Base-by-base conservation (phyloP, 148 eudicot species). In the Chenopodium quinoa region DNA sequence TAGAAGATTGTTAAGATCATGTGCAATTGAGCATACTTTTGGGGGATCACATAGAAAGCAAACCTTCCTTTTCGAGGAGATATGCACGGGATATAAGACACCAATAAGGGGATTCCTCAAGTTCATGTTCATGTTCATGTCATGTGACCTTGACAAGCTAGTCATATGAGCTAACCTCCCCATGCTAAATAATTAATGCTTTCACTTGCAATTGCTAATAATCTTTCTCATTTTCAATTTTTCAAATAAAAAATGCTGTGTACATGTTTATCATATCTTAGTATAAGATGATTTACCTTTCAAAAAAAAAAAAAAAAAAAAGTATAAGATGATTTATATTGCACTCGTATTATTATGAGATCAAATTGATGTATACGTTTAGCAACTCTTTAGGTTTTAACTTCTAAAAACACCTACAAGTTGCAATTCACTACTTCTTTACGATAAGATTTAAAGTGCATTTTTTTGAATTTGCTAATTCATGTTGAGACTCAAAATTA, bases 1-100 rank as follows among this genome's bases (percentile, higher is more conserved):
- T 27, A 12, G 0, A 19, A 8, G 17, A 56, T 4, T 23, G 25
- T 29, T 0, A 67, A 67, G 19, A 4, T 67, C 71, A 67, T 67
- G 37, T 67, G 68, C 68, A 65, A 65, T 9, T 64, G 29, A 9
- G 71, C 71, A 13, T 29, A 67, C 71, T 67, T 67, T 67, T 67
- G 71, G 69, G 71, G 71, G 40, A 29, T 67, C 71, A 67, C 71
- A 29, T 27, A 29, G 10, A 67, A 67, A 67, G 71, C 31, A 67
- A 50, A 12, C 34, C 71, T 27, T 67, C 19, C 71, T 67, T 67
- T 29, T 27, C 16, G 20, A 27, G 71, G 71, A 67, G 71, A 37
- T 14, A 29, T 14, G 3, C 71, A 67, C 71, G 71, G 37, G 71
- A 67, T 67, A 11, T 63, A 65, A 2, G 67, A 65, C 69, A 25